Percentiles rank a stretch among this genome's conserved stretches.
These are phyloP conservation scores for Gossypium bickii DNA, from an alignment of 345 rosid species.

Conservation along the genomic window DNA sequence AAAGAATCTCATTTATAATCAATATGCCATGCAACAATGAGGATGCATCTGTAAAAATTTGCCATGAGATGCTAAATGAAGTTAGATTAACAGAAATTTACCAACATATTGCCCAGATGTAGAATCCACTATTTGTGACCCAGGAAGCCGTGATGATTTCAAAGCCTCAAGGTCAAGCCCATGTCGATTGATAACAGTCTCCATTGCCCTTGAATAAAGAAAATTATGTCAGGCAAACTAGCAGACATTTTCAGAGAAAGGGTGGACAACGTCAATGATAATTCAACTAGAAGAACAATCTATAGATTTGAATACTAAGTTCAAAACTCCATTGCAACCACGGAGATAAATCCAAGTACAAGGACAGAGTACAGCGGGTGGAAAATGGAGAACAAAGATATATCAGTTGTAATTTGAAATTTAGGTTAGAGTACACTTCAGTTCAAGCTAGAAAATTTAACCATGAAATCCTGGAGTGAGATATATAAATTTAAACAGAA, in stretches of 20 bases:
- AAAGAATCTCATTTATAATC: conserved; percentile 10
- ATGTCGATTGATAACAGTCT: conserved; percentile 86
- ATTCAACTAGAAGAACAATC: neutral
- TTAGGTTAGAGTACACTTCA: neutral
- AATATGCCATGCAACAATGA: neutral
- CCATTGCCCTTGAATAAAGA: conserved; percentile 75
- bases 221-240: conserved; percentile 20
- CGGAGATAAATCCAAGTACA: neutral
- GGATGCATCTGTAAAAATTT: neutral
- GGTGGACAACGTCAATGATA: neutral
- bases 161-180: conserved; percentile 92
- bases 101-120: conserved; percentile 63
- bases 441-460: neutral
- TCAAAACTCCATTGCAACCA: neutral
- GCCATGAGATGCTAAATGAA: neutral
- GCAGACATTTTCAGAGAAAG: neutral
- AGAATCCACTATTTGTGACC: conserved; percentile 72
- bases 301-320: conserved; percentile 2
- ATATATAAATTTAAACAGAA: neutral
- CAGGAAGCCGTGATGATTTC: conserved; percentile 74
- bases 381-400: neutral
- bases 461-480: neutral
- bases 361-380: neutral
- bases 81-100: conserved; percentile 24
- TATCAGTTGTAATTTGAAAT: neutral